Percentiles rank a stretch among this genome's conserved stretches.
Conservation (phyloP, 2,329 filamentous ascomycete species). For the Thielaviopsis punctulata region DNA sequence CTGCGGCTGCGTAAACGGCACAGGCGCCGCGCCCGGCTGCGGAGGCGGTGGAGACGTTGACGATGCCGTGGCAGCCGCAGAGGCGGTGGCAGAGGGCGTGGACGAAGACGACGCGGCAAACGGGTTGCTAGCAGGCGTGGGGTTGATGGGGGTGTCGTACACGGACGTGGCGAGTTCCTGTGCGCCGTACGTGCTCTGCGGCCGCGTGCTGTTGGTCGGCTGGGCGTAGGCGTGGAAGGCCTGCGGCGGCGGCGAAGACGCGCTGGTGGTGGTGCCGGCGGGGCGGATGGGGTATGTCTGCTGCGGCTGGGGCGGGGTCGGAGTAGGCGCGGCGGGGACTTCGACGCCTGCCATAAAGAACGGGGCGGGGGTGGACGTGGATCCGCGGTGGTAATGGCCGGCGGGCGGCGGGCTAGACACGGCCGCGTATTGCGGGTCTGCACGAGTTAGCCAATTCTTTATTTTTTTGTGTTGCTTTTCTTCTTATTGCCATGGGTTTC, state of each 20-base stretch:
- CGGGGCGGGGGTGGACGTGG: conserved; percentile 33
- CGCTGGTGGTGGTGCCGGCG: background rate
- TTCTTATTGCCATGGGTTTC: no score
- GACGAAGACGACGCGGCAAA: no score
- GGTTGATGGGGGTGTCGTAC: conserved; percentile 55
- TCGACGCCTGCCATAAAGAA: conserved; percentile 50
- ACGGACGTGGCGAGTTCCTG: conserved; percentile 65
- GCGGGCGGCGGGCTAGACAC: conserved; percentile 30
- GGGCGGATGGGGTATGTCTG: conserved; percentile 33
- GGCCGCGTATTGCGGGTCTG: background rate
- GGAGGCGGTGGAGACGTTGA: conserved; percentile 17
- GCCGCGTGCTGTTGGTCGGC: conserved; percentile 34
- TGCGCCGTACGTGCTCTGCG: conserved; percentile 51
- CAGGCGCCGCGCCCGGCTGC: conserved; percentile 14
- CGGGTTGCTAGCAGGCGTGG: conserved; percentile 29
- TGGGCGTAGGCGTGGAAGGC: conserved; percentile 28
- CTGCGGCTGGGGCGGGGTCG: conserved; percentile 17
- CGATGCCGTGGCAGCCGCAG: conserved; percentile 16
- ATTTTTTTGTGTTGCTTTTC: no score
- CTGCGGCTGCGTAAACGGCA: conserved; percentile 13
- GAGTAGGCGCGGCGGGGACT: conserved; percentile 24
- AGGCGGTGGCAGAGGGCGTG: no score
- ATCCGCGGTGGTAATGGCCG: conserved; percentile 34
- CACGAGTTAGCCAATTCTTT: background rate
- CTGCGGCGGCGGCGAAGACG: conserved; percentile 25